These are phyloP conservation scores for Gardenia jasminoides DNA, from an alignment of 257 asterid species.

Conservation along the genomic window DNA sequence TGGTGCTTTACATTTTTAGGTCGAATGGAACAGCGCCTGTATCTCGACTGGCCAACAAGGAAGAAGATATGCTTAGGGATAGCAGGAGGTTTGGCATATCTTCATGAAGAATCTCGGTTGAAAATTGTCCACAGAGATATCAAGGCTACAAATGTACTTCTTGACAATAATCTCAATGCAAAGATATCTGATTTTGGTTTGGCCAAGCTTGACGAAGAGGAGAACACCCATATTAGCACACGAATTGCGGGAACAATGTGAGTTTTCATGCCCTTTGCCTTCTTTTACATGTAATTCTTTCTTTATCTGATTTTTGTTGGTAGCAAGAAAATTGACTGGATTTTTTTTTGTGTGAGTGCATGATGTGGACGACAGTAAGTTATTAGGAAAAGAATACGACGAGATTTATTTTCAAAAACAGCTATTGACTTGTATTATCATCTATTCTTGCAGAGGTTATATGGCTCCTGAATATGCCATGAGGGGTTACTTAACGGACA, in stretches of 20 bases:
- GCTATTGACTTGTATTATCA: not conserved
- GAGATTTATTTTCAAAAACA: not conserved
- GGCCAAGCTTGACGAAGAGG: conserved; percentile 51
- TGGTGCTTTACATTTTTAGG: conserved; percentile 20
- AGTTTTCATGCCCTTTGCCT: conserved; percentile 2
- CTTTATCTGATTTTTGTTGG: not conserved
- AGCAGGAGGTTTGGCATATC: conserved; percentile 46
- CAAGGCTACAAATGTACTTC: conserved; percentile 44
- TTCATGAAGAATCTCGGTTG: conserved; percentile 47
- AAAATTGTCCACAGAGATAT: conserved; percentile 49
- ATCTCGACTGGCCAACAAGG: conserved; percentile 42
- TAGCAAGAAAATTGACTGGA: not conserved
- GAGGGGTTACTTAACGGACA: conserved; percentile 53
- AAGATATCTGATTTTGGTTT: conserved; percentile 51
- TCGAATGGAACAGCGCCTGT: conserved; percentile 28
- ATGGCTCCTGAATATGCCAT: conserved; percentile 55
- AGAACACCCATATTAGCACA: conserved; percentile 49
- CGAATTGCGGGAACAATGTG: conserved; percentile 52
- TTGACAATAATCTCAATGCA: conserved; percentile 43
- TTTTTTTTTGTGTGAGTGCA: not conserved
- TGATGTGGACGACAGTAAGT: not conserved
- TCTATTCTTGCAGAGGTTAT: conserved; percentile 29
- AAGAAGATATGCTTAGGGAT: conserved; percentile 39
- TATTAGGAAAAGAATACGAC: not conserved
- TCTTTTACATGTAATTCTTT: not conserved